A percentile compares a stretch with the other conserved stretches of the same genome.
Evolutionary conservation across 768 basidiomycete species (phyloP).

Genomic region (Hysterangium stoloniferum): DNA sequence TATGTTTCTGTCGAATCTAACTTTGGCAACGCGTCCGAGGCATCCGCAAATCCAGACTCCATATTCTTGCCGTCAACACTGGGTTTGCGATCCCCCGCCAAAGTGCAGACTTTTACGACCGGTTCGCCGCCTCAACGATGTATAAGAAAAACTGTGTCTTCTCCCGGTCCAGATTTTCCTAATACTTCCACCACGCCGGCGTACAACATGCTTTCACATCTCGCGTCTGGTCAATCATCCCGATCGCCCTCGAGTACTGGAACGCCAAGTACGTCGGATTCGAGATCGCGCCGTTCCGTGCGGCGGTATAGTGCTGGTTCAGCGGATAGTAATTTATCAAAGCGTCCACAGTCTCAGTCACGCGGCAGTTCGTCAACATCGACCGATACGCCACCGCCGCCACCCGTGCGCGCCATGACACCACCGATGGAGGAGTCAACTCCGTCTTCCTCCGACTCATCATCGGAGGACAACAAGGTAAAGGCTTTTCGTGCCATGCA

Average conservation of each 20-base stretch:
- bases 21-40: conserved; percentile 25
- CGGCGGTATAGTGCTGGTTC: conserved; percentile 10
- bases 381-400: conserved; percentile 7
- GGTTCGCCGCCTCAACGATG: conserved; percentile 5
- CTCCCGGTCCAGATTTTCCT: conserved; percentile 13
- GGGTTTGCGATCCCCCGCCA: conserved; percentile 40
- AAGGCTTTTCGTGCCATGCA: conserved; percentile 57
- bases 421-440: conserved; percentile 52
- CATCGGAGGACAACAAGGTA: conserved; percentile 37
- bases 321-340: conserved; percentile 24
- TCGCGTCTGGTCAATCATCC: conserved; percentile 27
- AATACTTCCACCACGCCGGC: conserved; percentile 38
- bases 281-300: conserved; percentile 7
- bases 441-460: conserved; percentile 41
- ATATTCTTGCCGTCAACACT: conserved; percentile 65
- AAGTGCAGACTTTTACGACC: conserved; percentile 14
- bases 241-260: conserved; percentile 16
- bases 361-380: conserved; percentile 1
- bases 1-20: conserved; percentile 33
- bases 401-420: conserved; percentile 36
- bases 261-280: conserved; percentile 7
- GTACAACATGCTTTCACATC: conserved; percentile 53
- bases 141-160: conserved; percentile 17
- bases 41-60: conserved; percentile 41
- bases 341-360: conserved; percentile 3